Percentiles rank a stretch among this genome's conserved stretches.
Evolutionary conservation across 768 basidiomycete genomes (phyloP).

Genomic region (Omphalotus guepiniiformis): DNA sequence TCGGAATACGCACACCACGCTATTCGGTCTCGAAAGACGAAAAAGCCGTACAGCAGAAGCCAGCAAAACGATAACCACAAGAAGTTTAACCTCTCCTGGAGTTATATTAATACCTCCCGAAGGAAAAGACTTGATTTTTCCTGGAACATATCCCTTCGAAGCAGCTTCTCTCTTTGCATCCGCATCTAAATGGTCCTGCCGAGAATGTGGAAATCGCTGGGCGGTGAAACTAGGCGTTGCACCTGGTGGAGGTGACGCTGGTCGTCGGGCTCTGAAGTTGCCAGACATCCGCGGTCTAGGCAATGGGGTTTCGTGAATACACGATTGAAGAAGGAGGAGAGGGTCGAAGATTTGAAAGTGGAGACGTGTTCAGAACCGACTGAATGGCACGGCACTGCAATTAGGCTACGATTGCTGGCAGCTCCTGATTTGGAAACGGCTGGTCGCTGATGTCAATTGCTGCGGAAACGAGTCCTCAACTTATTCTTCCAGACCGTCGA

Average conservation of each 20-base stretch:
- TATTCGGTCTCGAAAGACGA: constrained; percentile 78
- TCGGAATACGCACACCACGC: constrained; percentile 95
- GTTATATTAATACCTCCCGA: constrained; percentile 64
- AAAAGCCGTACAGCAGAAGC: constrained; percentile 83
- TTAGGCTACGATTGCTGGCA: no score
- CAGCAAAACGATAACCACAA: constrained; percentile 60
- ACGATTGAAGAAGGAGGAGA: background rate
- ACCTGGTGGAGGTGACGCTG: constrained; percentile 60
- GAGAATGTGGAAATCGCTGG: constrained; percentile 61
- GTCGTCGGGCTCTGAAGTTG: constrained; percentile 61
- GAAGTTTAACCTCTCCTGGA: constrained; percentile 71
- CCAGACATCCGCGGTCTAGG: constrained; percentile 29
- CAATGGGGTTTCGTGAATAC: background rate
- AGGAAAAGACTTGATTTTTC: constrained; percentile 39
- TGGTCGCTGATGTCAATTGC: no score
- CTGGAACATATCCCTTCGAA: constrained; percentile 57
- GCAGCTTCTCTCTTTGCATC: constrained; percentile 69
- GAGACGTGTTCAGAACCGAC: no score
- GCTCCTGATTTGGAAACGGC: no score
- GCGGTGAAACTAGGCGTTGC: constrained; percentile 25
- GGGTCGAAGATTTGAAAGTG: background rate
- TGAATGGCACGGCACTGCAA: no score
- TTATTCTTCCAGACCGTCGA: no score
- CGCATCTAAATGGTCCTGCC: constrained; percentile 67
- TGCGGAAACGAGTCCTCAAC: no score